phyloP scores from a whole-genome alignment of 176 grass and related monocot genomes.

The Puya raimondii region DNA sequence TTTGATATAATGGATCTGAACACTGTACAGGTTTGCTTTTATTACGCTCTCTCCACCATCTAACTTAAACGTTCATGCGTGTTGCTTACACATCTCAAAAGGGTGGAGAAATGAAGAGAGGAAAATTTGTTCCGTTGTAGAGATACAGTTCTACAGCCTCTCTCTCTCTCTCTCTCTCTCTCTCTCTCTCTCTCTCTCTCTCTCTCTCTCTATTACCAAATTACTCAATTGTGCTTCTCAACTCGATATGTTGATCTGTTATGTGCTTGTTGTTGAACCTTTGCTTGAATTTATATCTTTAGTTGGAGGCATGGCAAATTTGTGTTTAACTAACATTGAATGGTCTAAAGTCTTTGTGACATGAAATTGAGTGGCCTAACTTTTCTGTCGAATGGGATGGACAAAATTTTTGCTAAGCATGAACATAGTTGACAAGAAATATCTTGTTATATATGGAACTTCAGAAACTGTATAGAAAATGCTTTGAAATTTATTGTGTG shows the following conservation, averaged over 20 bases:
- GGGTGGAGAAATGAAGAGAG: neutral
- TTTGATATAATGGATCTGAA: constrained; percentile 98
- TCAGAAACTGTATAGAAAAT: neutral
- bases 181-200: too few relatives aligned
- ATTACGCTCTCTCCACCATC: neutral
- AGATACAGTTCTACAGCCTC: neutral
- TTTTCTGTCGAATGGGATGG: neutral
- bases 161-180: neutral
- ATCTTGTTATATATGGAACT: neutral
- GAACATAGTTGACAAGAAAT: neutral
- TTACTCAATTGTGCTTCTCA: too few relatives aligned
- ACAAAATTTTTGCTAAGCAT: neutral
- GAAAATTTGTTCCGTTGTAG: neutral
- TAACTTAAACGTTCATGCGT: neutral
- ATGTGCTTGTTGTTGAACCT: too few relatives aligned
- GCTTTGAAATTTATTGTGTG: neutral
- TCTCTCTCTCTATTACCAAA: too few relatives aligned
- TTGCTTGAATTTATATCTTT: too few relatives aligned
- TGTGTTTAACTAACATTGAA: neutral
- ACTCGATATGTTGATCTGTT: too few relatives aligned
- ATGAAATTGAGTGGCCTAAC: neutral
- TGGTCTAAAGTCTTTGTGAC: neutral
- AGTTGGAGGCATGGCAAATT: neutral
- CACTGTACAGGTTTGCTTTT: constrained; percentile 57
- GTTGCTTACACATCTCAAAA: neutral